phyloP scores from a whole-genome alignment of 225 moss, liverwort and hornwort species.

The Bryum argenteum region DNA sequence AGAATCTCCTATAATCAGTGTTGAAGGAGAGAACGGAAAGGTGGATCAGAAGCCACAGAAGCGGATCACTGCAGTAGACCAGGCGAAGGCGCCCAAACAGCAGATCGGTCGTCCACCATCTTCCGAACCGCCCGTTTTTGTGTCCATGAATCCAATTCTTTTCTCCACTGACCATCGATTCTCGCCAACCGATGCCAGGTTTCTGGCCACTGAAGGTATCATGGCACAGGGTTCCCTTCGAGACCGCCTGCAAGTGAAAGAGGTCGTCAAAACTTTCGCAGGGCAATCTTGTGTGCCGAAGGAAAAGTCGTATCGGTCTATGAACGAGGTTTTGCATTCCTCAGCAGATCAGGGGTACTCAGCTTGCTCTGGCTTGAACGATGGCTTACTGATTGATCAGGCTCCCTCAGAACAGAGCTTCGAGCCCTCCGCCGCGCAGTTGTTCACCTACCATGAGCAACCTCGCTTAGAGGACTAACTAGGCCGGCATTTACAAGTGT shows the following conservation, averaged over 20 bases:
- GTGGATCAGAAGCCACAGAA: slow-evolving; percentile 36
- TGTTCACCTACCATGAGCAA: slow-evolving; percentile 94
- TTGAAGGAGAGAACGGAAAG: slow-evolving; percentile 42
- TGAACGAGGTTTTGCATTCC: slow-evolving; percentile 64
- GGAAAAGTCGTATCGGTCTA: slow-evolving; percentile 60
- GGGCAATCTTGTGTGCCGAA: slow-evolving; percentile 39
- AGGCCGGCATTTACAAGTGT: slow-evolving; percentile 19
- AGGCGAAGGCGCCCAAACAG: slow-evolving; percentile 36
- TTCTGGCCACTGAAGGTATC: slow-evolving; percentile 52
- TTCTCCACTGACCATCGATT: slow-evolving; percentile 58
- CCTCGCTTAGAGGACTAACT: slow-evolving; percentile 76
- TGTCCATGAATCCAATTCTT: slow-evolving; percentile 62
- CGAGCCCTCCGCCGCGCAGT: slow-evolving; percentile 85
- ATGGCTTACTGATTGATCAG: slow-evolving; percentile 67
- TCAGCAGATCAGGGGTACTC: slow-evolving; percentile 53
- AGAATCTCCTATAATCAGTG: not conserved
- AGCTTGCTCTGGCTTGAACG: slow-evolving; percentile 51
- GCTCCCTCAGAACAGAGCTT: slow-evolving; percentile 74
- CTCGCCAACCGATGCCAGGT: slow-evolving; percentile 61
- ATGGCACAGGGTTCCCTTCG: slow-evolving; percentile 52
- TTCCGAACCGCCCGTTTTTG: slow-evolving; percentile 53
- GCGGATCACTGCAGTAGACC: slow-evolving; percentile 27
- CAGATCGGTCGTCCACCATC: slow-evolving; percentile 37
- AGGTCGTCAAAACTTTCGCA: slow-evolving; percentile 38
- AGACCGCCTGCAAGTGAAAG: slow-evolving; percentile 56